Evolutionary conservation across 345 rosid genomes (phyloP).

Genomic region (Ricinus communis): DNA sequence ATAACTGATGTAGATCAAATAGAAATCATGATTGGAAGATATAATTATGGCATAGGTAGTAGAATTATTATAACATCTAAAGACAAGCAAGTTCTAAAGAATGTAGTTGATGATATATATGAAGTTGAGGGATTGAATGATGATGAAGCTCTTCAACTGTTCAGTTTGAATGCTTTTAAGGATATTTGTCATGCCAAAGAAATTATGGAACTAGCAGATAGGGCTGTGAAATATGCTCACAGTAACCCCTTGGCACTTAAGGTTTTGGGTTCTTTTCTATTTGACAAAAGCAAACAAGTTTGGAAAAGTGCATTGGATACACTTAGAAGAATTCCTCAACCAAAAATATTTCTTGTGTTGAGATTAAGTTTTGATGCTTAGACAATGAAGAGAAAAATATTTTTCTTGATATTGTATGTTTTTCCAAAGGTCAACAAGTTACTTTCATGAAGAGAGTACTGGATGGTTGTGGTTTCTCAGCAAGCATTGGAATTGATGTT

Average conservation of each 20-base stretch:
- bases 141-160: conserved; percentile 3
- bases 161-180: conserved; percentile 1
- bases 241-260: background rate
- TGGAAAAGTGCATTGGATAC: background rate
- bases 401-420: conserved; percentile 6
- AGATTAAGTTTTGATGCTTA: background rate
- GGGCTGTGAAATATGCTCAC: background rate
- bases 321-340: background rate
- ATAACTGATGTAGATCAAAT: background rate
- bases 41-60: background rate
- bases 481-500: background rate
- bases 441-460: background rate
- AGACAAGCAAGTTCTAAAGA: conserved; percentile 1
- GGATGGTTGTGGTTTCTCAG: conserved; percentile 1
- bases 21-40: background rate
- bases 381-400: background rate
- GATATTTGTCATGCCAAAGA: background rate
- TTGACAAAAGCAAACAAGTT: background rate
- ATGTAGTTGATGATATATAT: background rate
- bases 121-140: background rate
- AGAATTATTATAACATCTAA: background rate
- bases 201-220: background rate
- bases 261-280: too few relatives aligned
- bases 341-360: background rate
- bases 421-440: background rate